phyloP scores from a whole-genome alignment of 1,139 yeast genomes.

The Yamadazyma aaseri region DNA sequence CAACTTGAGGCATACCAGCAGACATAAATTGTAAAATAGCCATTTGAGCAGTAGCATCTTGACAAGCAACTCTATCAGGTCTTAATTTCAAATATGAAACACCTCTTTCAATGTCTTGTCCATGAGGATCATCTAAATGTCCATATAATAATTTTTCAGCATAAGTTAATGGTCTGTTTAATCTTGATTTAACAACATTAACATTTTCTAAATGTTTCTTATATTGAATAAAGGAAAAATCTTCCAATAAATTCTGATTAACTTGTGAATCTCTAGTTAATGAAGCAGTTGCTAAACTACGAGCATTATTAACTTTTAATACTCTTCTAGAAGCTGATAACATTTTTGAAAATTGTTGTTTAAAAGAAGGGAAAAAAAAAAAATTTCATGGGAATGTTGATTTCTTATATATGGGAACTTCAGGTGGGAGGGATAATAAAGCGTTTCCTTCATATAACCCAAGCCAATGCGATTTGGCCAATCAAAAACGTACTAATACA shows the following conservation, averaged over 20 bases:
- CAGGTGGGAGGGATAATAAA: constrained; percentile 2
- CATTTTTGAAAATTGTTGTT: constrained; percentile 21
- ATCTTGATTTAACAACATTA: constrained; percentile 80
- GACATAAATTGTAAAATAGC: constrained; percentile 96
- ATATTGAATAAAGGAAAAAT: constrained; percentile 76
- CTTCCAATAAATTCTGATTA: constrained; percentile 86
- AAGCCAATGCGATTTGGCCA: constrained; percentile 7
- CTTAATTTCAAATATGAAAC: constrained; percentile 93
- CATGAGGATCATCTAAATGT: constrained; percentile 94
- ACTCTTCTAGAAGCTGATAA: constrained; percentile 41
- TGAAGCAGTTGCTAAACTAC: constrained; percentile 75
- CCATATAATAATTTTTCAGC: constrained; percentile 97
- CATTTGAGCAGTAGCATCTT: constrained; percentile 99
- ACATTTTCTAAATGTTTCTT: constrained; percentile 81
- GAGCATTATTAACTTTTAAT: constrained; percentile 39
- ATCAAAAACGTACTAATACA: constrained; percentile 11
- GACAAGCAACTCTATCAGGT: constrained; percentile 99
- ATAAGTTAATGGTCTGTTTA: constrained; percentile 91
- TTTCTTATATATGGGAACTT: constrained; percentile 7
- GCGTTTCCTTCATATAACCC: constrained; percentile 6
- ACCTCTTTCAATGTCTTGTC: constrained; percentile 95
- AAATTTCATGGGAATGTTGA: constrained; percentile 3
- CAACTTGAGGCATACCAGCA: constrained; percentile 81
- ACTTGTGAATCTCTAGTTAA: constrained; percentile 91
- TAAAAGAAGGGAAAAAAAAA: constrained; percentile 8